Base-by-base conservation (phyloP, 805 yeast genomes). In the Cyberlindnera suaveolens region DNA sequence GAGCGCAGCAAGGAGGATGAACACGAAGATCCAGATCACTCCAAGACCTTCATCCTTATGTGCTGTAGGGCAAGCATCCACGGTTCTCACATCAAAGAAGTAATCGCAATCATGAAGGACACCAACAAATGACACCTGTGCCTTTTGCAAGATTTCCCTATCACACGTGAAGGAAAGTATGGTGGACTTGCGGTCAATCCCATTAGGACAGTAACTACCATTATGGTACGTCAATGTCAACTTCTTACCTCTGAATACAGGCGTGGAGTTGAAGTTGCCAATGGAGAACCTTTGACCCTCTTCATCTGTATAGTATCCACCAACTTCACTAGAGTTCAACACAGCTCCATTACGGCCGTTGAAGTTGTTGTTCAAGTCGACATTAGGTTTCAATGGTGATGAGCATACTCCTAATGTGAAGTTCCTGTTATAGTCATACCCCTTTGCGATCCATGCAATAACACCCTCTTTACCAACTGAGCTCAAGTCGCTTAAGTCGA, bases 21-120 rank as follows among this genome's bases (percentile, higher is more conserved):
- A 65, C 15, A 77, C 47, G 50, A 84, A 81, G 39, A 84, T 78
- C 68, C 85, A 77, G 41, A 83, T 71, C 3, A 82, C 78, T 15
- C 82, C 80, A 42, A 76, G 62, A 46, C 83, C 78, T 54, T 81
- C 82, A 11, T 72, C 76, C 52, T 79, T 75, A 40, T 81, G 79
- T 9, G 85, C 78, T 1, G 89, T 82, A 0, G 95, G 86, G 62
- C 96, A 88, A 0, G 95, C 96, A 63, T 82, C 84, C 35, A 85
- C 79, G 4, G 95, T 85, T 50, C 88, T 66, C 29, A 87, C 88
- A 57, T 88, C 96, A 60, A 88, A 88, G 56, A 82, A 76, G 61
- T 85, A 88, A 31, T 82, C 78, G 63, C 96, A 88, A 48, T 88
- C 85, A 59, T 86, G 76, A 34, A 77, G 56, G 6, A 78, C 78